These are phyloP conservation scores for Fusarium ramigenum DNA, from an alignment of 2,329 filamentous ascomycete species.

Conservation along the genomic window DNA sequence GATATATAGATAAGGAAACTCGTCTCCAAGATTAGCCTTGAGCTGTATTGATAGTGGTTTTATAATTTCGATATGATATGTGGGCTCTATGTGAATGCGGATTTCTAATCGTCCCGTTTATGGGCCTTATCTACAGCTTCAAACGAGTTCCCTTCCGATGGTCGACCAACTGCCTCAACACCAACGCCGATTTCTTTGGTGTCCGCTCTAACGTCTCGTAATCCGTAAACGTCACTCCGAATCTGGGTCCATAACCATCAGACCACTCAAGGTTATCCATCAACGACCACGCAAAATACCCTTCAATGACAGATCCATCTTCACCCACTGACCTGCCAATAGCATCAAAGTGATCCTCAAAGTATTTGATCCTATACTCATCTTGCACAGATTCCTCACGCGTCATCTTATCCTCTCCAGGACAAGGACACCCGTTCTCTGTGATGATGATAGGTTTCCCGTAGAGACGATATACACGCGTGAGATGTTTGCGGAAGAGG, in stretches of 20 bases:
- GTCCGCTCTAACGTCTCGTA: conserved; percentile 27
- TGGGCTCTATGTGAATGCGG: background rate
- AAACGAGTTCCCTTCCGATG: background rate
- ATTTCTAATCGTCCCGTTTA: background rate
- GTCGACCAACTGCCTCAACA: background rate
- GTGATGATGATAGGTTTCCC: conserved; percentile 29
- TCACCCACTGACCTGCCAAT: conserved; percentile 38
- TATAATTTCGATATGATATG: fast-evolving
- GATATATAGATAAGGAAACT: background rate
- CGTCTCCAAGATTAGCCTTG: fast-evolving
- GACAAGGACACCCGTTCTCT: conserved; percentile 29
- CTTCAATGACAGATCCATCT: conserved; percentile 7
- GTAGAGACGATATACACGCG: conserved; percentile 15
- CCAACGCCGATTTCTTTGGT: conserved; percentile 25
- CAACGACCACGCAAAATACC: conserved; percentile 32
- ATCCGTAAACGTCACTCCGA: conserved; percentile 23
- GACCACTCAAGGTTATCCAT: conserved; percentile 37
- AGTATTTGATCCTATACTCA: conserved; percentile 49
- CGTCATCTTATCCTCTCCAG: conserved; percentile 19
- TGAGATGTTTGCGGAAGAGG: conserved; percentile 28
- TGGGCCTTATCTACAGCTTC: background rate
- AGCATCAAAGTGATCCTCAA: conserved; percentile 51
- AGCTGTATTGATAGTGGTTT: fast-evolving
- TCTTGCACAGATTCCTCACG: conserved; percentile 50
- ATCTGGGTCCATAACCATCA: conserved; percentile 22